These are phyloP conservation scores for Capsicum baccatum DNA, from an alignment of 257 asterid species.

Conservation along the genomic window DNA sequence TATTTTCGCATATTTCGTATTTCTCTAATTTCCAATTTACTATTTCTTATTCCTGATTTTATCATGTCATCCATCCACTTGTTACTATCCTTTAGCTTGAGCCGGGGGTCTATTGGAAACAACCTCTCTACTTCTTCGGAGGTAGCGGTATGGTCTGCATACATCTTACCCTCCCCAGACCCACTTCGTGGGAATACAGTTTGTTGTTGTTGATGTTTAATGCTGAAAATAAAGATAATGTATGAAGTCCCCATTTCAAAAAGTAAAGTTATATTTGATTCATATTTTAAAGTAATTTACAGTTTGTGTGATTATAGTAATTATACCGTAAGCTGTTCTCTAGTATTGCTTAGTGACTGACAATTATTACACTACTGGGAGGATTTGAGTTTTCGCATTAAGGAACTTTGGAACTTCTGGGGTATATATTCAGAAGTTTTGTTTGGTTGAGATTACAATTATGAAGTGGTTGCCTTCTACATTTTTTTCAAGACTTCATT, in stretches of 20 bases:
- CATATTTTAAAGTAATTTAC: background rate
- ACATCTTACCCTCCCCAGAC: no score
- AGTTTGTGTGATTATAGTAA: background rate
- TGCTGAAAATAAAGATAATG: no score
- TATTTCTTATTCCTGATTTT: no score
- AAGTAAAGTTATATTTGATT: background rate
- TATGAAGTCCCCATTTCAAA: background rate
- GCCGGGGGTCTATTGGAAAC: no score
- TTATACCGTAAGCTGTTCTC: background rate
- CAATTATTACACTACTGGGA: background rate
- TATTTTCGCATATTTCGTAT: no score
- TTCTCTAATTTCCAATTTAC: no score
- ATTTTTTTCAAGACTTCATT: background rate
- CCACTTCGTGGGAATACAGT: no score
- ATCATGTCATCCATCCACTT: no score
- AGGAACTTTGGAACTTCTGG: background rate
- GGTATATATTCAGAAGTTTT: background rate
- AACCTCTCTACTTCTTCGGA: no score
- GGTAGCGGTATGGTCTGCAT: no score
- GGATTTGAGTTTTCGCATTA: background rate
- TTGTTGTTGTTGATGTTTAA: no score
- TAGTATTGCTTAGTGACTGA: background rate
- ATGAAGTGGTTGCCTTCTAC: background rate
- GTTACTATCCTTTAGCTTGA: no score
- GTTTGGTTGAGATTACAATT: background rate